Conservation (phyloP, 148 eudicot genomes). For the Drosera capensis region DNA sequence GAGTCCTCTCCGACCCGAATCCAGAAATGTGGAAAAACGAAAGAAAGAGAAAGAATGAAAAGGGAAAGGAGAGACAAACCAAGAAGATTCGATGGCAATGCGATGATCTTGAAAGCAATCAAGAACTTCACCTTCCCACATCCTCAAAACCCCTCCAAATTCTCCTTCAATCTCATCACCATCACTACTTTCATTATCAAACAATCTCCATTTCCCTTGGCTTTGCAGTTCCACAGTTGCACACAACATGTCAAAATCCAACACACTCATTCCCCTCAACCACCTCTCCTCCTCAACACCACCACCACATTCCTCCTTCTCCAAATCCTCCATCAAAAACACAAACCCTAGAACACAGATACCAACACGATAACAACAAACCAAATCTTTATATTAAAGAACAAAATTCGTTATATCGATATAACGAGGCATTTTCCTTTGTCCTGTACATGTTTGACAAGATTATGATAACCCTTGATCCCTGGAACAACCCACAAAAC, state of each 20-base stretch:
- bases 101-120: constrained; percentile 79
- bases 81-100: constrained; percentile 53
- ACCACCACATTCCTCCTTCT: constrained; percentile 9
- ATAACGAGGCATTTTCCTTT: no score
- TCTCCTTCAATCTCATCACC: constrained; percentile 21
- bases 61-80: constrained; percentile 23
- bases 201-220: constrained; percentile 56
- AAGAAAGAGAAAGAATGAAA: not conserved
- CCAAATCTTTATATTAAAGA: no score
- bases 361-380: no score
- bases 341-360: no score
- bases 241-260: constrained; percentile 80
- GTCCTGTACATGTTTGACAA: no score
- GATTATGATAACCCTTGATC: no score
- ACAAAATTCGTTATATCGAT: no score
- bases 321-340: not conserved
- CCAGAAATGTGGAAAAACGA: no score
- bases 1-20: no score
- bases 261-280: constrained; percentile 31
- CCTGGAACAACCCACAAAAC: no score
- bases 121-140: constrained; percentile 98
- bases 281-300: constrained; percentile 50
- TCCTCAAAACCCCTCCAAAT: constrained; percentile 51
- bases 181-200: constrained; percentile 21
- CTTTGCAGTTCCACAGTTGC: constrained; percentile 77